Evolutionary conservation across 2,329 filamentous ascomycete genomes (phyloP).

Genomic region (Epichloe hybrida): DNA sequence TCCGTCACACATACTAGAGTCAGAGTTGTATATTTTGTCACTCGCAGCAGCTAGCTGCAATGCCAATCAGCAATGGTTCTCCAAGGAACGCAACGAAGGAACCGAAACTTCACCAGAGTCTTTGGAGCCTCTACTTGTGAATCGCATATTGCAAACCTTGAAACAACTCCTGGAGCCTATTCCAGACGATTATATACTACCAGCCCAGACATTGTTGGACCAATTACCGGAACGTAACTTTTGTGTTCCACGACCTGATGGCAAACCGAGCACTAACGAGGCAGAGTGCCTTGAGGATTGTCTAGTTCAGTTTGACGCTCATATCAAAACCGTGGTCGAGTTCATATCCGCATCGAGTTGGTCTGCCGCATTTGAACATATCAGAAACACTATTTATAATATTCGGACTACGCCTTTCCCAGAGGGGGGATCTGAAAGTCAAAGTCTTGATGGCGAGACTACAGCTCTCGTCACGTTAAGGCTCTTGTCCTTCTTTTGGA

Average conservation of each 20-base stretch:
- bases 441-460: slow-evolving; percentile 37
- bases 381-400: slow-evolving; percentile 37
- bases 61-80: slow-evolving; percentile 37
- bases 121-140: slow-evolving; percentile 37
- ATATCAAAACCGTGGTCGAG: slow-evolving; percentile 44
- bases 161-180: slow-evolving; percentile 45
- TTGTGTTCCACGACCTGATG: slow-evolving; percentile 19
- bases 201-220: slow-evolving; percentile 43
- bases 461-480: slow-evolving; percentile 40
- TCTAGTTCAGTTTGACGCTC: slow-evolving; percentile 35
- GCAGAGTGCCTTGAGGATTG: slow-evolving; percentile 20
- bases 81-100: slow-evolving; percentile 10
- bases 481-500: slow-evolving; percentile 50
- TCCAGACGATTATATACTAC: slow-evolving; percentile 41
- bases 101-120: slow-evolving; percentile 19
- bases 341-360: slow-evolving; percentile 54
- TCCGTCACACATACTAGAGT: slow-evolving; percentile 46
- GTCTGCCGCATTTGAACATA: slow-evolving; percentile 43
- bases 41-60: slow-evolving; percentile 52
- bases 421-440: slow-evolving; percentile 23
- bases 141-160: slow-evolving; percentile 40
- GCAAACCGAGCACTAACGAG: slow-evolving; percentile 7
- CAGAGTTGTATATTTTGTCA: slow-evolving; percentile 50
- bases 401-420: slow-evolving; percentile 31
- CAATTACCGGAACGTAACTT: slow-evolving; percentile 28